Base-by-base conservation (phyloP, 163 green algal species). In the Scenedesmus sp. region DNA sequence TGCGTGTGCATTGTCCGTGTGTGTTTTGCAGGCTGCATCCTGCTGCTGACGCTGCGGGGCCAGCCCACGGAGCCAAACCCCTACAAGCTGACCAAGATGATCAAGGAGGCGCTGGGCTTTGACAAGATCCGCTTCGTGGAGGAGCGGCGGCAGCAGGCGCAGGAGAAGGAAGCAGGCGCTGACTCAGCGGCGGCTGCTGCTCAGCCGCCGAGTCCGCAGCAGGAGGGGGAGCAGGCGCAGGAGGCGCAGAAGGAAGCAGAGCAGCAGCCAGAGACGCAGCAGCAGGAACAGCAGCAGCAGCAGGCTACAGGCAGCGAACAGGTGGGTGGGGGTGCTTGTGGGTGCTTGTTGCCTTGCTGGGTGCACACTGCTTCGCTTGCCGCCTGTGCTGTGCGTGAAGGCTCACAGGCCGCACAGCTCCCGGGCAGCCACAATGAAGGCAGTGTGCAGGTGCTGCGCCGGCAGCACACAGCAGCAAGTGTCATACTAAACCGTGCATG, bases 71-170 rank as follows among this genome's bases (percentile, higher is more conserved):
- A 59, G 78, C 61, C 78, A 35, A 42, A 53, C 37, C 35, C 24
- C 18, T 84, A 46, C 40, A 46, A 7, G 37, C 40, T 85, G 26
- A 85, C 59, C 44, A 85, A 43, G n/a, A 70, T 85, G 80, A 42
- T 85, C 26, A 85, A 85, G 80, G 80, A 85, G 35, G 80, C 80
- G 37, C 37, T 85, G n/a, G 80, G 80, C 9, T 9, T 12, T 13
- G 80, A 85, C 22, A 72, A 85, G 44, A 68, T 85, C 10, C 80
- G 80, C 26, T 85, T 85, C 43, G 80, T 85, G 59, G 80, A 85
- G 44, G 46, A 85, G 80, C 80, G 70, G 80, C 80, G 35, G 24
- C 51, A 87, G 51, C 82, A 87, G 33, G 33, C 12, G 53, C 51
- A 56, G 51, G 53, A 79, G 1, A 33, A 86, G 6, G 24, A 33